A percentile compares a stretch with the other conserved stretches of the same genome.
phyloP scores from a whole-genome alignment of 768 basidiomycete genomes.

The Rhodocollybia butyracea region DNA sequence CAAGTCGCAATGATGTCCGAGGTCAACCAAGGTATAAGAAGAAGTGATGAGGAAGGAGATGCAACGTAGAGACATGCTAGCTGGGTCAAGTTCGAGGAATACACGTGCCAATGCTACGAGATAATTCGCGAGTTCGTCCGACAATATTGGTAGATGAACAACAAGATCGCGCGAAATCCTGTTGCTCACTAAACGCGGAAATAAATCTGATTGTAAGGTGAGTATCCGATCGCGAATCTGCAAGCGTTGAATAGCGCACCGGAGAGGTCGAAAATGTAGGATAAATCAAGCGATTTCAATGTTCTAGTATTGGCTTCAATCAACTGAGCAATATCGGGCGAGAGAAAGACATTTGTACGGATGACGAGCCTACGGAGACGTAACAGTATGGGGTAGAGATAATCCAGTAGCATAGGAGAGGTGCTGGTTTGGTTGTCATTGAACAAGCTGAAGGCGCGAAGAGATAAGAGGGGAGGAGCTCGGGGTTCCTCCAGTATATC shows the following conservation, averaged over 20 bases:
- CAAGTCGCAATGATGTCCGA: slow-evolving; percentile 1
- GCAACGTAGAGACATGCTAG: neutral
- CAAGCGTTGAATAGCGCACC: neutral
- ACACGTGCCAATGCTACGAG: neutral
- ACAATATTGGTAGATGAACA: neutral
- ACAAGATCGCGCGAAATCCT: neutral
- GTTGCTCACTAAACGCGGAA: neutral
- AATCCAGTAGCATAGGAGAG: neutral
- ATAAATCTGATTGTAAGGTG: neutral
- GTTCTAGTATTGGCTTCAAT: neutral
- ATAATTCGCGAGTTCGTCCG: neutral
- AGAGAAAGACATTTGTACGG: neutral
- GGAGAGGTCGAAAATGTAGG: neutral
- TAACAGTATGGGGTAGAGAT: neutral
- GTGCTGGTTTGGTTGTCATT: neutral
- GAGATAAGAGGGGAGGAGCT: neutral
- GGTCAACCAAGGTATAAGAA: neutral
- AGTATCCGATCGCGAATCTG: too few species aligned
- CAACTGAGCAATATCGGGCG: neutral
- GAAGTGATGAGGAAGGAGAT: neutral
- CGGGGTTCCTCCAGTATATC: neutral
- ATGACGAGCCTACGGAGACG: neutral
- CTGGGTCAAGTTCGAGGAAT: neutral
- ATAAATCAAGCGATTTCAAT: neutral
- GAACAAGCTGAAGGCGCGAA: neutral